Conservation (phyloP, 176 grass and related monocot species). For the Tillandsia fasciculata region DNA sequence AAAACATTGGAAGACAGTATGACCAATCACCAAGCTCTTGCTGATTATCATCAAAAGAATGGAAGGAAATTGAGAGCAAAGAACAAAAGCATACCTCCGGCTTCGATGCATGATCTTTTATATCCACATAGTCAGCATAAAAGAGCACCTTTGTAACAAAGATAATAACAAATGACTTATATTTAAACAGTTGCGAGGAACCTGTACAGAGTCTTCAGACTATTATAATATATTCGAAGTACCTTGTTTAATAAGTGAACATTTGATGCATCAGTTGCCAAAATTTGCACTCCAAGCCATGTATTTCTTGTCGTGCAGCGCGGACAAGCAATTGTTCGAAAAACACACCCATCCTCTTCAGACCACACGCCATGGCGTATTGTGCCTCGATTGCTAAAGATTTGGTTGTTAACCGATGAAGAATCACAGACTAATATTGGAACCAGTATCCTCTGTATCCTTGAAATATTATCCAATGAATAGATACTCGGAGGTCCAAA, state of each 20-base stretch:
- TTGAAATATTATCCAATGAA: conserved; percentile 6
- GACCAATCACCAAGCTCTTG: neutral
- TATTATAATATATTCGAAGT: conserved; percentile 1
- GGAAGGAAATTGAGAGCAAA: neutral
- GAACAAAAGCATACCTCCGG: conserved; percentile 33
- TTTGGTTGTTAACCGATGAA: conserved; percentile 38
- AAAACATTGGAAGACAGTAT: conserved; percentile 12
- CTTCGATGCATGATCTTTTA: conserved; percentile 31
- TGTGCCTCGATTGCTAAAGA: conserved; percentile 30
- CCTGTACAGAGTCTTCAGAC: conserved; percentile 5
- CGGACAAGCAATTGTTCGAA: conserved; percentile 43
- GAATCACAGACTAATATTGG: conserved; percentile 42
- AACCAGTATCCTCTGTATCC: conserved; percentile 19
- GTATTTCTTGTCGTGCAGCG: conserved; percentile 35
- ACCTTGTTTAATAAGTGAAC: conserved; percentile 52
- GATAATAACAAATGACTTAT: conserved; percentile 4
- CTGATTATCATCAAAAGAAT: neutral
- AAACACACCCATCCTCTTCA: conserved; percentile 79
- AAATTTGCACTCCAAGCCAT: conserved; percentile 53
- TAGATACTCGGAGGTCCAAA: conserved; percentile 26
- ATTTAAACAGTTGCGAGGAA: conserved; percentile 2
- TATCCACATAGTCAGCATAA: conserved; percentile 55
- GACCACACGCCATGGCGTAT: conserved; percentile 49
- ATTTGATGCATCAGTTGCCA: conserved; percentile 70
- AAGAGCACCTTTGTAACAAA: conserved; percentile 53